These are phyloP conservation scores for Trichosanthes cucumerina DNA, from an alignment of 306 rosid species.

Conservation along the genomic window DNA sequence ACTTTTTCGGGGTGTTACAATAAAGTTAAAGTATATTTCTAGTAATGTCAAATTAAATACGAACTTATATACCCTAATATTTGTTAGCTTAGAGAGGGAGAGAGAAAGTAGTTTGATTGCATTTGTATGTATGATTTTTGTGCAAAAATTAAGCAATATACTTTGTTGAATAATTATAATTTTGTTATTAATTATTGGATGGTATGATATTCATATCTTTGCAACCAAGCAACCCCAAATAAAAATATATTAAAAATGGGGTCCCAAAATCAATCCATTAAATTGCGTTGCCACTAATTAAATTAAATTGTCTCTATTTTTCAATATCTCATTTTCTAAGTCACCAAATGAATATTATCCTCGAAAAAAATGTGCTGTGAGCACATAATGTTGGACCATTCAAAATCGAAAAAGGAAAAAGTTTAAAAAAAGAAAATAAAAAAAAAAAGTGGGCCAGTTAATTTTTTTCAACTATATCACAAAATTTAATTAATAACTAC, in stretches of 20 bases:
- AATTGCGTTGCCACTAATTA: not conserved
- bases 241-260: not conserved
- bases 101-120: not conserved
- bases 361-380: not conserved
- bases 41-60: not conserved
- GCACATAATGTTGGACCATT: constrained; percentile 9
- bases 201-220: not conserved
- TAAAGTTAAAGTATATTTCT: not conserved
- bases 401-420: not conserved
- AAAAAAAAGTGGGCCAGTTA: not conserved
- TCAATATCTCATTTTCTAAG: not conserved
- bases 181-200: not conserved
- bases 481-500: not conserved
- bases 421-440: not conserved
- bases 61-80: not conserved
- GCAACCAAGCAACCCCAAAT: constrained; percentile 4
- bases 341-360: not conserved
- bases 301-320: not conserved
- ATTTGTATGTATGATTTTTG: not conserved
- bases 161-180: not conserved
- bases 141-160: constrained; percentile 3
- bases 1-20: no score
- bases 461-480: not conserved
- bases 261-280: not conserved
- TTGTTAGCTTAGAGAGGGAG: not conserved